Conservation (phyloP, 805 yeast genomes). For the Candida stauntonica region DNA sequence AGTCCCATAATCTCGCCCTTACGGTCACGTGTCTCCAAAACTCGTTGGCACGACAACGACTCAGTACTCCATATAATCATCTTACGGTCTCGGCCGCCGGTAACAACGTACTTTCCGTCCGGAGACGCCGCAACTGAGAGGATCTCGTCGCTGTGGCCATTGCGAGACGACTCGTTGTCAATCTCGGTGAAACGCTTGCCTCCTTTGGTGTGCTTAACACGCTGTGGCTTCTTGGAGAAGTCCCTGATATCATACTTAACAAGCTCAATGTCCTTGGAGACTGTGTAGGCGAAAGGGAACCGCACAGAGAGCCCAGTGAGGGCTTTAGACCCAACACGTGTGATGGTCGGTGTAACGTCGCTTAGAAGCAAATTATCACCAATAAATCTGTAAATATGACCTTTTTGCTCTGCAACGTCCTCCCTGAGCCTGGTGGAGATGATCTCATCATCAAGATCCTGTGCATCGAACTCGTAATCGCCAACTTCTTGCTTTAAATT, state of each 20-base stretch:
- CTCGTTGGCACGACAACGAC: conserved; percentile 68
- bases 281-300: conserved; percentile 57
- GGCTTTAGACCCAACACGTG: conserved; percentile 59
- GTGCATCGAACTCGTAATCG: conserved; percentile 69
- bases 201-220: conserved; percentile 62
- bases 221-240: conserved; percentile 53
- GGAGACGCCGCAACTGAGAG: conserved; percentile 77
- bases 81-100: conserved; percentile 84
- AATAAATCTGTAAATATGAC: conserved; percentile 68
- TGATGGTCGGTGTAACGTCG: conserved; percentile 39
- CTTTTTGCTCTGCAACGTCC: conserved; percentile 89
- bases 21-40: conserved; percentile 67
- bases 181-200: conserved; percentile 44
- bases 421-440: conserved; percentile 73
- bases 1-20: conserved; percentile 70
- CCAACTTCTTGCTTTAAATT: conserved; percentile 62
- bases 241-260: conserved; percentile 73
- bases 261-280: conserved; percentile 75
- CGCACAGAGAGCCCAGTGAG: conserved; percentile 43
- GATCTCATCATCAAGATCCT: conserved; percentile 84
- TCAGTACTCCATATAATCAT: conserved; percentile 85
- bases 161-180: conserved; percentile 43
- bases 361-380: conserved; percentile 44
- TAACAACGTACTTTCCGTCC: conserved; percentile 83
- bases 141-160: conserved; percentile 77